Conservation (phyloP, 2,329 filamentous ascomycete genomes). For the Botrytis pseudocinerea region DNA sequence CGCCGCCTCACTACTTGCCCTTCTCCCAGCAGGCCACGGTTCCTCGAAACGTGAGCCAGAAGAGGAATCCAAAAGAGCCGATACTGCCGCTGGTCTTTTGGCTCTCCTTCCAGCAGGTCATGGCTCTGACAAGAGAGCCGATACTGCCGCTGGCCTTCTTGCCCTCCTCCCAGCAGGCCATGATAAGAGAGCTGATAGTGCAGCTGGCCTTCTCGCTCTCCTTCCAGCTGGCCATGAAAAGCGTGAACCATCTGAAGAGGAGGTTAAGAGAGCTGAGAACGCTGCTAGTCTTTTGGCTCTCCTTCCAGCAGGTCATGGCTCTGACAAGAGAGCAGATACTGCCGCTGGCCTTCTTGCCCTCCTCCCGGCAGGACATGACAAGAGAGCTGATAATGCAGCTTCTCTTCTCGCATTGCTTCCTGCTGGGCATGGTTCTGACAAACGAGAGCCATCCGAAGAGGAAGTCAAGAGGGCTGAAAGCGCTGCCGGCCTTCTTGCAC, state of each 20-base stretch:
- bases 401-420: neutral
- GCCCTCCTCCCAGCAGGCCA: neutral
- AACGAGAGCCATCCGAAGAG: slow-evolving; percentile 5
- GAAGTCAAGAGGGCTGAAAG: neutral
- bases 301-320: neutral
- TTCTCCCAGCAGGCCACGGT: neutral
- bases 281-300: neutral
- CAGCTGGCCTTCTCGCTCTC: neutral
- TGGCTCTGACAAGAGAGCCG: neutral
- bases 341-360: neutral
- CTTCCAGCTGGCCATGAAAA: neutral
- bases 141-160: neutral
- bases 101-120: neutral
- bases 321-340: neutral
- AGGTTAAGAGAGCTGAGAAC: neutral
- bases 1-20: neutral
- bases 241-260: slow-evolving; percentile 4
- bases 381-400: neutral
- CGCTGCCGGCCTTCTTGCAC: neutral
- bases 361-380: neutral
- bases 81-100: neutral
- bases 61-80: neutral
- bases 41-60: neutral
- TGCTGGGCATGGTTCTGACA: neutral
- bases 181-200: neutral